Conservation (phyloP, 2,329 filamentous ascomycete genomes). For the Capronia americana region DNA sequence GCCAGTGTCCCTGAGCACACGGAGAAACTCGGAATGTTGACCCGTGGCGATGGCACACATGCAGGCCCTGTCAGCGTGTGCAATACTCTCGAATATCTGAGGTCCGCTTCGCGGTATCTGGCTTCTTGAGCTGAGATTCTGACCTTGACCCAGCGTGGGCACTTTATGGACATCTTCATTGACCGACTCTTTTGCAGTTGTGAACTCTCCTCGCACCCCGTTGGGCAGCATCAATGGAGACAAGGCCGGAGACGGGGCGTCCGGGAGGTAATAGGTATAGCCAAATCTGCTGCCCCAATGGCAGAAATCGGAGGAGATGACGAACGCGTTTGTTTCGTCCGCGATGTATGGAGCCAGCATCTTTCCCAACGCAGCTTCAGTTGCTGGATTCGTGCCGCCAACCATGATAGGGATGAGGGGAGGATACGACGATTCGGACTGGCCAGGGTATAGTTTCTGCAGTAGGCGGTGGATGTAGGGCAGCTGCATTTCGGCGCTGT, state of each 20-base stretch:
- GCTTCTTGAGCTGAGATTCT: conserved; percentile 29
- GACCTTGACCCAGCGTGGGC: conserved; percentile 35
- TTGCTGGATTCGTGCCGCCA: conserved; percentile 70
- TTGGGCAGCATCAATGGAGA: conserved; percentile 49
- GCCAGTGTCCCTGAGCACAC: conserved; percentile 71
- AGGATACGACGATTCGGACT: conserved; percentile 65
- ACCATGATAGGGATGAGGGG: conserved; percentile 84
- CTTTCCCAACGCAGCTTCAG: conserved; percentile 72
- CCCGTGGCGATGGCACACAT: conserved; percentile 87
- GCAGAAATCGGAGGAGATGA: conserved; percentile 95
- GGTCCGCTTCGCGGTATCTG: conserved; percentile 42
- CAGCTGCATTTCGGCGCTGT: conserved; percentile 95
- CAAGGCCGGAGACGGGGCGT: conserved; percentile 53
- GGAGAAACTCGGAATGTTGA: conserved; percentile 71
- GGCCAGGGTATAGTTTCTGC: conserved; percentile 59
- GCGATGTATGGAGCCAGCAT: conserved; percentile 79
- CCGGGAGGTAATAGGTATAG: conserved; percentile 78
- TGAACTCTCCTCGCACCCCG: conserved; percentile 36
- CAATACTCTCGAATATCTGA: conserved; percentile 84
- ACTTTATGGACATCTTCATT: conserved; percentile 42
- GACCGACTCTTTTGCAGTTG: conserved; percentile 33
- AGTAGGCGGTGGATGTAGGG: conserved; percentile 88
- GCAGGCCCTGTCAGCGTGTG: conserved; percentile 75
- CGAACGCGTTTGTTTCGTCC: conserved; percentile 75
- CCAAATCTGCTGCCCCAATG: conserved; percentile 89